Evolutionary conservation across 2,329 filamentous ascomycete genomes (phyloP).

Genomic region (Neopestalotiopsis sp.): DNA sequence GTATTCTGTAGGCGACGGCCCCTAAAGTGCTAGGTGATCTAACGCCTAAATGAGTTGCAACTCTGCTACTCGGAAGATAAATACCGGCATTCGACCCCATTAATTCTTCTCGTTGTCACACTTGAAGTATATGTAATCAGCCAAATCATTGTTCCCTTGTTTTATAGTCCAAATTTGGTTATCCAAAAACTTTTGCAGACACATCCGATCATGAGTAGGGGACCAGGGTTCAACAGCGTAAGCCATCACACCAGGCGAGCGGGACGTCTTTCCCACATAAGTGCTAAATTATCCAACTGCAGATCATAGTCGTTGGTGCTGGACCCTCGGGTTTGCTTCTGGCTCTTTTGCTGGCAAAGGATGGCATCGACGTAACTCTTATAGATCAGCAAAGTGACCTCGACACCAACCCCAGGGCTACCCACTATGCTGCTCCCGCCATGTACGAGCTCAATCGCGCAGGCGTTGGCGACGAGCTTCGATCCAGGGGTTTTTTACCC

Average conservation of each 20-base stretch:
- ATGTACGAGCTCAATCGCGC: slow-evolving; percentile 33
- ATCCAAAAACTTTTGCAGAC: too few species aligned
- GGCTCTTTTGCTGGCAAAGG: slow-evolving; percentile 29
- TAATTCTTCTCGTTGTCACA: too few species aligned
- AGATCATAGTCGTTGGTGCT: slow-evolving; percentile 23
- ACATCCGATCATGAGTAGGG: background rate
- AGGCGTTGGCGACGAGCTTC: slow-evolving; percentile 36
- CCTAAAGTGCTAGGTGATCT: too few species aligned
- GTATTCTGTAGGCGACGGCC: too few species aligned
- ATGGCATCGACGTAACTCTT: slow-evolving; percentile 31
- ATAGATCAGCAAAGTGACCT: slow-evolving; percentile 33
- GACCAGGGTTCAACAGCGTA: background rate
- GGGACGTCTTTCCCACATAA: background rate
- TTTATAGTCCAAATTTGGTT: too few species aligned
- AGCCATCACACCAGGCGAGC: background rate
- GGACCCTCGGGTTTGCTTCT: slow-evolving; percentile 31
- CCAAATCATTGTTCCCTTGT: too few species aligned
- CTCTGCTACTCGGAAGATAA: too few species aligned
- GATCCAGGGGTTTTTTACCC: slow-evolving; percentile 29
- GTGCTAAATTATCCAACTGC: background rate
- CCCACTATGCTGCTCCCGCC: slow-evolving; percentile 34
- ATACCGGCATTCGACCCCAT: too few species aligned
- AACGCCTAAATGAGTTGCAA: too few species aligned
- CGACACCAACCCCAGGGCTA: slow-evolving; percentile 38
- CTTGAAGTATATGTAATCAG: too few species aligned